Evolutionary conservation across 192 early-diverging fungal genomes (phyloP).

Genomic region (Coemansia sp.): DNA sequence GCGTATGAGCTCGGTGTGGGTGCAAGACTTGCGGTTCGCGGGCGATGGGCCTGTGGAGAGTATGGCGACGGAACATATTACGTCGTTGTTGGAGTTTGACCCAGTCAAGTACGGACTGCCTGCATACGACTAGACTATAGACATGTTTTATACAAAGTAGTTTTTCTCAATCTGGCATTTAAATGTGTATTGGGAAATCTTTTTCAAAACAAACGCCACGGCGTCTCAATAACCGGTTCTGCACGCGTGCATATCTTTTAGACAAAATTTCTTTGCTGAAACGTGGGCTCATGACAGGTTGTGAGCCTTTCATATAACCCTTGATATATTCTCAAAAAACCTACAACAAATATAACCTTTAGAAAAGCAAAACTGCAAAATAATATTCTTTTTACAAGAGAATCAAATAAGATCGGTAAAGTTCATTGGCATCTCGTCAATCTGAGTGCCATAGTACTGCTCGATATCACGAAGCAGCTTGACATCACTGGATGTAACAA

Average conservation of each 20-base stretch:
- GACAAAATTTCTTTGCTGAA: too few species aligned
- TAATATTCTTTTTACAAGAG: too few species aligned
- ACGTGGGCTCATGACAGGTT: too few species aligned
- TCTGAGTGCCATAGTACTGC: constrained; percentile 80
- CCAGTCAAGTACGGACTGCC: constrained; percentile 66
- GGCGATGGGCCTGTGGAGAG: constrained; percentile 44
- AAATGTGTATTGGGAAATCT: too few species aligned
- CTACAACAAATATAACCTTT: too few species aligned
- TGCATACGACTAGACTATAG: constrained; percentile 25
- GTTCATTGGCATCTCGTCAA: constrained; percentile 56
- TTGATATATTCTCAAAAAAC: too few species aligned
- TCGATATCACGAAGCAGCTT: constrained; percentile 95
- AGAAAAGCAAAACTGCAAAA: too few species aligned
- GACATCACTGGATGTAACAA: constrained; percentile 94
- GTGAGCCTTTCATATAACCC: too few species aligned
- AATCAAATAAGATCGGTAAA: constrained; percentile 37
- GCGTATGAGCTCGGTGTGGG: constrained; percentile 82
- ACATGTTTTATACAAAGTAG: neutral
- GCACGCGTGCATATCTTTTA: too few species aligned
- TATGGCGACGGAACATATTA: constrained; percentile 60
- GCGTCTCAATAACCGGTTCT: too few species aligned
- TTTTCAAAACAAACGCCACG: too few species aligned
- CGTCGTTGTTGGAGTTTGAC: constrained; percentile 66
- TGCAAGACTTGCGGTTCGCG: constrained; percentile 73
- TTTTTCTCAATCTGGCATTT: neutral